Conservation (phyloP, 2,329 filamentous ascomycete genomes). For the Fusarium longipes region DNA sequence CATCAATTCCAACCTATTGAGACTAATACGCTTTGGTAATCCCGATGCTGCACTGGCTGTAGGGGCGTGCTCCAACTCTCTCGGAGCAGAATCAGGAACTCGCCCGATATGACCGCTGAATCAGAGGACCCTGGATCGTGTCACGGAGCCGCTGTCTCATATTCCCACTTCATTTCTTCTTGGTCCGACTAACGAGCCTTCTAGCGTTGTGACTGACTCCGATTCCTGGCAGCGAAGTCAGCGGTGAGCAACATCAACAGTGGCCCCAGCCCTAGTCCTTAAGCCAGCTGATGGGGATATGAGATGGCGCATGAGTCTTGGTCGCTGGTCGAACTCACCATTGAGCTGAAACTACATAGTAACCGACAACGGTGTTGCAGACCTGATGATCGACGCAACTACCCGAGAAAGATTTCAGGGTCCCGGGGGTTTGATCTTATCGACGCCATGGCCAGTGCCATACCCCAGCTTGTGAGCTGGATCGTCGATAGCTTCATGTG, state of each 20-base stretch:
- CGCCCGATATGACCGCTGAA: conserved; percentile 11
- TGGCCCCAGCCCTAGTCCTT: conserved; percentile 1
- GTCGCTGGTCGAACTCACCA: conserved; percentile 13
- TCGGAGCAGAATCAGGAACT: conserved; percentile 1
- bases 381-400: conserved; percentile 36
- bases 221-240: conserved; percentile 6
- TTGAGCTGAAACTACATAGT: conserved; percentile 29
- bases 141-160: conserved; percentile 35
- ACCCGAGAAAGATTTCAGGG: conserved; percentile 35
- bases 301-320: conserved; percentile 29
- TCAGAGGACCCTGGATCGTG: conserved; percentile 25
- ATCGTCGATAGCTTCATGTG: conserved; percentile 17
- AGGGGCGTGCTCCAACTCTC: conserved; percentile 31
- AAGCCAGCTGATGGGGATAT: conserved; percentile 17
- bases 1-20: conserved; percentile 10
- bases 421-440: conserved; percentile 35
- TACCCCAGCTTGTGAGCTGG: conserved; percentile 18
- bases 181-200: conserved; percentile 3
- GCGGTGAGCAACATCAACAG: conserved; percentile 18
- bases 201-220: conserved; percentile 21
- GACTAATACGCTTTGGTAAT: conserved; percentile 7
- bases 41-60: conserved; percentile 7
- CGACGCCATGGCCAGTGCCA: conserved; percentile 27
- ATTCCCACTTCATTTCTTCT: conserved; percentile 5
- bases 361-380: conserved; percentile 19